Evolutionary conservation across 306 rosid genomes (phyloP).

Genomic region (Acacia acuminata): DNA sequence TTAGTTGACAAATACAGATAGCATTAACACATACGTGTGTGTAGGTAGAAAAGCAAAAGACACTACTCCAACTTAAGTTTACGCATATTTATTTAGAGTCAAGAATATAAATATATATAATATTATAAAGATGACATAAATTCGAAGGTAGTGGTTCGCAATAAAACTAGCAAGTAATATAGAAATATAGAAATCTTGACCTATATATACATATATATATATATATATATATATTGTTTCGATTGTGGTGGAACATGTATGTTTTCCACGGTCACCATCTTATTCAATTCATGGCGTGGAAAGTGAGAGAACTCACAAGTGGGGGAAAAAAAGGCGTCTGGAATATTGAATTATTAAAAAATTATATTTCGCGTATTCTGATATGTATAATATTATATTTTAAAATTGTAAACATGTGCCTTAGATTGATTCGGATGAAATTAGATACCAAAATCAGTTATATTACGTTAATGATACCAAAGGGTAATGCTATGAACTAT

Average conservation of each 20-base stretch:
- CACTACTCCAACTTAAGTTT: not conserved
- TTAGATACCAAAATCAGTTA: not conserved
- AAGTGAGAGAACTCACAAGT: not conserved
- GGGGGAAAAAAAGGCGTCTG: not conserved
- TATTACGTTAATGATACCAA: not conserved
- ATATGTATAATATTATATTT: no score
- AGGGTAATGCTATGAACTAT: not conserved
- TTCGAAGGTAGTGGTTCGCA: not conserved
- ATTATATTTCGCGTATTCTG: no score
- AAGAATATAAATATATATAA: not conserved
- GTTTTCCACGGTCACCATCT: not conserved
- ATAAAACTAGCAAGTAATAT: not conserved
- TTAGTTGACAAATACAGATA: not conserved
- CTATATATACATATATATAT: not conserved
- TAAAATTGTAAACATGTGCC: no score
- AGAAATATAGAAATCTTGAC: no score
- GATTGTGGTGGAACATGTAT: not conserved
- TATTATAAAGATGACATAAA: not conserved
- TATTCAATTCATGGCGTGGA: not conserved
- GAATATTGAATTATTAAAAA: not conserved
- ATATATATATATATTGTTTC: no score
- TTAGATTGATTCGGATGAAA: not conserved
- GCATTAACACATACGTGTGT: not conserved
- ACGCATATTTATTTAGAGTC: not conserved
- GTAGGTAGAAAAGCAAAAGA: not conserved